Evolutionary conservation across 2,329 filamentous ascomycete species (phyloP).

Genomic region (Xenoacremonium recifei): DNA sequence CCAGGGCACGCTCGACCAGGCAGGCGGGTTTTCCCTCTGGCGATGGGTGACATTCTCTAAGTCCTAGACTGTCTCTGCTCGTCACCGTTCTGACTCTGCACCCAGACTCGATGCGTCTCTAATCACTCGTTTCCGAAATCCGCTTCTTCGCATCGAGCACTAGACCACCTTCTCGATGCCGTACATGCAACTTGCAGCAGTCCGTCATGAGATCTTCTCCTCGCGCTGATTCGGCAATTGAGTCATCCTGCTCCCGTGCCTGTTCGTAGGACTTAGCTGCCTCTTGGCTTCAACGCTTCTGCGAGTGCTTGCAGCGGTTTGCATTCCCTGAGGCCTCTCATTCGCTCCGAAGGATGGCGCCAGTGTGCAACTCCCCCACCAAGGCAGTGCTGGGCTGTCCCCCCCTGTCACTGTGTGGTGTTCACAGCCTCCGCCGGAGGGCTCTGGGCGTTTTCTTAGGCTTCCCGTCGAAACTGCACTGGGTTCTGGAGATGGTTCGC

Average conservation of each 20-base stretch:
- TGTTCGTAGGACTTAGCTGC: slow-evolving; percentile 3
- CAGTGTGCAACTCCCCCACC: neutral
- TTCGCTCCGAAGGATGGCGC: slow-evolving; percentile 2
- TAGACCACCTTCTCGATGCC: neutral
- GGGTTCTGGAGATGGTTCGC: neutral
- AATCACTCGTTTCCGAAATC: neutral
- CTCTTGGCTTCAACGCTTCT: slow-evolving; percentile 10
- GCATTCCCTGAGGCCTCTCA: slow-evolving; percentile 11
- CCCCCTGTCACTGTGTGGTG: neutral
- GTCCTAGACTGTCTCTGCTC: neutral
- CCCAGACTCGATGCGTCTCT: neutral
- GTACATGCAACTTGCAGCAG: slow-evolving; percentile 5
- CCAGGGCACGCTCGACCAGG: too few relatives aligned
- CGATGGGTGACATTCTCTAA: neutral
- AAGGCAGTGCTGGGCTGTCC: neutral
- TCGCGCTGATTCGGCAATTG: slow-evolving; percentile 20
- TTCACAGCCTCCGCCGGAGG: slow-evolving; percentile 21
- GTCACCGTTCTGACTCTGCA: neutral
- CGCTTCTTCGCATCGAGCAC: neutral
- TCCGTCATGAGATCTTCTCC: slow-evolving; percentile 19
- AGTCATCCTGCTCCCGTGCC: slow-evolving; percentile 24
- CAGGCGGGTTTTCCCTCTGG: too few relatives aligned
- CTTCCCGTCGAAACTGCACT: neutral
- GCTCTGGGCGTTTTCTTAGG: slow-evolving; percentile 4
- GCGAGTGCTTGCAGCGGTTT: slow-evolving; percentile 20